These are phyloP conservation scores for Venustampulla echinocandica DNA, from an alignment of 495 filamentous ascomycete species.

Conservation along the genomic window DNA sequence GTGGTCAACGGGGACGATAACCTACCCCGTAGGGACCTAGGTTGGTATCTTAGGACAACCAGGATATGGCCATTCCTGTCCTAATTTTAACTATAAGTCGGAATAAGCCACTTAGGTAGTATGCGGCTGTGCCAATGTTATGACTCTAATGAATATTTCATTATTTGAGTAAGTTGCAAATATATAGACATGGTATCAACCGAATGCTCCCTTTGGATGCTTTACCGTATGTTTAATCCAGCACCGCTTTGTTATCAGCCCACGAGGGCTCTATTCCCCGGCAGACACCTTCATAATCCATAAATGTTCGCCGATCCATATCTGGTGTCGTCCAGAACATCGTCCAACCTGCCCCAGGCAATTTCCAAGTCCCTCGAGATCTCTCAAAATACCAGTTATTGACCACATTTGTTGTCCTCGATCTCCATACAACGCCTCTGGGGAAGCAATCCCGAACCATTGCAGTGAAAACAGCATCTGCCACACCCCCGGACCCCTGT, in stretches of 20 bases:
- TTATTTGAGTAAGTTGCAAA: too few species aligned
- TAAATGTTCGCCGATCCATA: conserved; percentile 46
- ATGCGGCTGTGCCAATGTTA: too few species aligned
- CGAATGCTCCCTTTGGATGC: background rate
- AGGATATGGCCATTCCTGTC: too few species aligned
- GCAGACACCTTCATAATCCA: conserved; percentile 80
- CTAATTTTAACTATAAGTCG: too few species aligned
- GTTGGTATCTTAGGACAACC: too few species aligned
- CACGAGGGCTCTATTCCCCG: conserved; percentile 70
- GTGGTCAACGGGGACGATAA: too few species aligned
- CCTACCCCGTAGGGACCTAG: too few species aligned
- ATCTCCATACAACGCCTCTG: conserved; percentile 70
- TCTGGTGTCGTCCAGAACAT: conserved; percentile 95
- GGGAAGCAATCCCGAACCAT: conserved; percentile 89
- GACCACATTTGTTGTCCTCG: conserved; percentile 70
- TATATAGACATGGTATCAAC: too few species aligned
- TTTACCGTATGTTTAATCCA: too few species aligned
- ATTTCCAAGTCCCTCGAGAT: conserved; percentile 69
- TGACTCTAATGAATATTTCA: too few species aligned
- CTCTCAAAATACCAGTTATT: conserved; percentile 97
- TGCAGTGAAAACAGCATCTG: conserved; percentile 89
- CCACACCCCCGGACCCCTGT: conserved; percentile 86
- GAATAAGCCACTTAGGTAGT: too few species aligned
- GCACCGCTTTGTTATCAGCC: conserved; percentile 59
- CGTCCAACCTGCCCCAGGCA: conserved; percentile 73